Base-by-base conservation (phyloP, 2,329 filamentous ascomycete genomes). In the Talaromyces sp. region DNA sequence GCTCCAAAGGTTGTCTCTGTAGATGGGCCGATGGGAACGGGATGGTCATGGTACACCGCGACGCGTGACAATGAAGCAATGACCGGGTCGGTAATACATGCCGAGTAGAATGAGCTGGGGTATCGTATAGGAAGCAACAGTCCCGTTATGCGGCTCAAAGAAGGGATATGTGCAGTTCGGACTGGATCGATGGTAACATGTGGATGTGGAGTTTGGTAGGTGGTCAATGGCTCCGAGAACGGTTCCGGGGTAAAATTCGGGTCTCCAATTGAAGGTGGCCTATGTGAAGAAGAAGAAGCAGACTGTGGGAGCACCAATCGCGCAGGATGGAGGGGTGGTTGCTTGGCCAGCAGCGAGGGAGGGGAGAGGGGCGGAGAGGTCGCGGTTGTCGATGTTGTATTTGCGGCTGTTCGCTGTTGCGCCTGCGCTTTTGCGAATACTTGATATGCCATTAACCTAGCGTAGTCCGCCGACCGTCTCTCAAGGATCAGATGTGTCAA, bases 91-190 rank as follows among this genome's bases (percentile, higher is more conserved):
- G 82, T 81, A 72, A 88, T 79, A 47, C 83, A 86, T 66, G 86
- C 85, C 22, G 81, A 82, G 78, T 86, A 89, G 79, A 89, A 89
- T 19, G 79, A 81, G 56, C 84, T 81, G 3, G 85, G 83, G 71
- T 89, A 89, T 62, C 84, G 81, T 64, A 89, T 85, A 7, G 87
- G 87, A 1, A 89, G 80, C 1, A 87, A 81, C 4, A 87, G 76
- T 62, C 81, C 78, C 60, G 84, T 87, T 35, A 89, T 82, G 19
- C 84, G 83, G 70, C 83, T 84, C 72, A 88, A 81, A 8, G 82
- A 81, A 22, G 82, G 80, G 43, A 89, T 78, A 70, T 86, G 82
- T 27, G 79, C 79, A 41, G 80, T 79, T n/a, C 80, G 82, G 60
- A 87, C 79, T 3, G 82, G 76, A 3, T 82, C 79, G 56, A 89